phyloP scores from a whole-genome alignment of 352 stramenopile species.

The Pythium rhizo-oryzae region DNA sequence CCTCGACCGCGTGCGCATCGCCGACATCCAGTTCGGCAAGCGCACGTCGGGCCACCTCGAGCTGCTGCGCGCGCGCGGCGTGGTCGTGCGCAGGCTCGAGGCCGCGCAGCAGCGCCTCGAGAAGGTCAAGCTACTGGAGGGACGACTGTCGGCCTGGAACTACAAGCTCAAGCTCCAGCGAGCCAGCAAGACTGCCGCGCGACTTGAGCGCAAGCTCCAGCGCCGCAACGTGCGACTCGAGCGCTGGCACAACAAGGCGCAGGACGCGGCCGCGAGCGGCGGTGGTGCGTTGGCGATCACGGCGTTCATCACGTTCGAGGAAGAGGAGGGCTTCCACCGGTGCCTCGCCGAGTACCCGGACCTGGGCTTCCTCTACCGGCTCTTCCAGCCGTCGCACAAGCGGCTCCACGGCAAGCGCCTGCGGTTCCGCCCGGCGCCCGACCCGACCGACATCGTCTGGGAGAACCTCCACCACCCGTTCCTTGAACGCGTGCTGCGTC shows the following conservation, averaged over 20 bases:
- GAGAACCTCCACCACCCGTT: slow-evolving; percentile 79
- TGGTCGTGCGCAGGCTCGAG: slow-evolving; percentile 66
- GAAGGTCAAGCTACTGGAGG: slow-evolving; percentile 61
- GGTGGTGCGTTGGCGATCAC: slow-evolving; percentile 55
- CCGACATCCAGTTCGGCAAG: slow-evolving; percentile 82
- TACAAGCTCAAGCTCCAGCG: slow-evolving; percentile 48
- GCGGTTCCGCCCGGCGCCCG: slow-evolving; percentile 64
- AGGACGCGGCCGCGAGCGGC: slow-evolving; percentile 11
- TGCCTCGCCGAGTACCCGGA: slow-evolving; percentile 81
- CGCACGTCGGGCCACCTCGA: slow-evolving; percentile 62
- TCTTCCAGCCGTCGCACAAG: slow-evolving; percentile 72
- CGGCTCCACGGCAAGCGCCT: slow-evolving; percentile 73
- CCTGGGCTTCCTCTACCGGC: slow-evolving; percentile 65
- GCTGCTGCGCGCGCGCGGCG: slow-evolving; percentile 59
- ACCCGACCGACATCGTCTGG: slow-evolving; percentile 87
- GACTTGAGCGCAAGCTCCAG: slow-evolving; percentile 49
- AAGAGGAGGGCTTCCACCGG: slow-evolving; percentile 80
- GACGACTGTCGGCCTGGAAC: slow-evolving; percentile 38
- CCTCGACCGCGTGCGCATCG: slow-evolving; percentile 64
- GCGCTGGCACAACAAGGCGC: slow-evolving; percentile 37
- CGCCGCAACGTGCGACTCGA: slow-evolving; percentile 51
- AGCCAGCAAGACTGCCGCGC: slow-evolving; percentile 48
- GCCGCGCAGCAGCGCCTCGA: slow-evolving; percentile 66
- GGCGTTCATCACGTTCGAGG: slow-evolving; percentile 85
- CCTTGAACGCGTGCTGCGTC: slow-evolving; percentile 59